Evolutionary conservation across 768 basidiomycete genomes (phyloP).

Genomic region (Tricholoma matsutake): DNA sequence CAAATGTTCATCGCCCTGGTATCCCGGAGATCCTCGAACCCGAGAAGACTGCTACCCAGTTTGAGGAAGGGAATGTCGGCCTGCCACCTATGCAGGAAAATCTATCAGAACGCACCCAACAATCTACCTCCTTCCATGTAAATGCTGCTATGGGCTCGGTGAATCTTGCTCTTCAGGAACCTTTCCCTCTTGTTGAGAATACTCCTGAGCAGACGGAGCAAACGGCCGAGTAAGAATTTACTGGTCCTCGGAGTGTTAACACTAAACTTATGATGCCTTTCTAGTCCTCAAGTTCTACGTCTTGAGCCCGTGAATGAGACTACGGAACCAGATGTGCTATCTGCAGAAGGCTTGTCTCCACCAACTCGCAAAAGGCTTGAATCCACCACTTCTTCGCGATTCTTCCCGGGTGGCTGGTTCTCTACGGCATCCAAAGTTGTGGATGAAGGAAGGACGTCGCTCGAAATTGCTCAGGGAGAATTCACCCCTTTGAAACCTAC

Average conservation of each 20-base stretch:
- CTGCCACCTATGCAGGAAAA: background rate
- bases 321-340: background rate
- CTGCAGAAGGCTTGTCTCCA: conserved; percentile 11
- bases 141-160: background rate
- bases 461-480: conserved; percentile 50
- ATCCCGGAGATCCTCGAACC: background rate
- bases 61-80: background rate
- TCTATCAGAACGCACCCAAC: background rate
- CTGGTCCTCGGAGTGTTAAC: background rate
- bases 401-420: conserved; percentile 58
- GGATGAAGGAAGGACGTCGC: conserved; percentile 41
- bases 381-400: conserved; percentile 52
- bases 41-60: background rate
- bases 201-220: conserved; percentile 7
- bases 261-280: background rate
- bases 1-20: background rate
- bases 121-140: background rate
- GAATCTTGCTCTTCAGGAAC: conserved; percentile 5
- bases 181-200: conserved; percentile 14
- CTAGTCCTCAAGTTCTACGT: conserved; percentile 14
- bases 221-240: conserved; percentile 7
- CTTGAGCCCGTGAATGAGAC: conserved; percentile 16
- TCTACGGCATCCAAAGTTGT: conserved; percentile 35
- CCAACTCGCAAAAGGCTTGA: conserved; percentile 41
- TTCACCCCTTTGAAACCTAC: conserved; percentile 33